Conservation (phyloP, 768 basidiomycete species). For the Boletus fagicola region DNA sequence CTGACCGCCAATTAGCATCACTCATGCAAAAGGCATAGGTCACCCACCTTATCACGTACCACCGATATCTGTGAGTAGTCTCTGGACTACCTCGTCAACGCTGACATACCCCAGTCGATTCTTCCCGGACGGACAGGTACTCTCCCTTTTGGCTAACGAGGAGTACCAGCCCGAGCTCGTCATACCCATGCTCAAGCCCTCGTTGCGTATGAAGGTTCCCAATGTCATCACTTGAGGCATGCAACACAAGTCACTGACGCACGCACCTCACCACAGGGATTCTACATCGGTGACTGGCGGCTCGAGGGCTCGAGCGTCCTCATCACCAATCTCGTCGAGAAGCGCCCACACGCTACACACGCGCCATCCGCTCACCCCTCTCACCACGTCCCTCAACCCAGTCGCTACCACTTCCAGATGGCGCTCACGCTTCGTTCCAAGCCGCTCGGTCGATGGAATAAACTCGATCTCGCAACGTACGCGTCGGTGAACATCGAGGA, state of each 20-base stretch:
- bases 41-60: conserved; percentile 86
- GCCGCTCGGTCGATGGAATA: conserved; percentile 79
- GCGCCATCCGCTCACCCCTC: conserved; percentile 6
- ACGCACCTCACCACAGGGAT: conserved; percentile 47
- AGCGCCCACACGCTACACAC: conserved; percentile 7
- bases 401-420: conserved; percentile 74
- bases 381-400: conserved; percentile 17
- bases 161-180: conserved; percentile 66
- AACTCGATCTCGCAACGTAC: conserved; percentile 70
- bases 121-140: conserved; percentile 80
- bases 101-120: conserved; percentile 59
- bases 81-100: not conserved
- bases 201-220: conserved; percentile 73
- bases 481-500: conserved; percentile 72
- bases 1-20: not conserved
- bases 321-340: conserved; percentile 63
- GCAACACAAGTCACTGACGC: not conserved
- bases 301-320: conserved; percentile 60
- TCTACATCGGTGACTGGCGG: conserved; percentile 69
- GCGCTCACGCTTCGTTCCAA: conserved; percentile 66
- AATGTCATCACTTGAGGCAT: not conserved
- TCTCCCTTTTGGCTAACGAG: conserved; percentile 83
- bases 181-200: conserved; percentile 73
- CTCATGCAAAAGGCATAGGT: conserved; percentile 43
- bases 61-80: conserved; percentile 77